These are phyloP conservation scores for Choanephora cucurbitarum DNA, from an alignment of 371 early-diverging fungal species.

Conservation along the genomic window DNA sequence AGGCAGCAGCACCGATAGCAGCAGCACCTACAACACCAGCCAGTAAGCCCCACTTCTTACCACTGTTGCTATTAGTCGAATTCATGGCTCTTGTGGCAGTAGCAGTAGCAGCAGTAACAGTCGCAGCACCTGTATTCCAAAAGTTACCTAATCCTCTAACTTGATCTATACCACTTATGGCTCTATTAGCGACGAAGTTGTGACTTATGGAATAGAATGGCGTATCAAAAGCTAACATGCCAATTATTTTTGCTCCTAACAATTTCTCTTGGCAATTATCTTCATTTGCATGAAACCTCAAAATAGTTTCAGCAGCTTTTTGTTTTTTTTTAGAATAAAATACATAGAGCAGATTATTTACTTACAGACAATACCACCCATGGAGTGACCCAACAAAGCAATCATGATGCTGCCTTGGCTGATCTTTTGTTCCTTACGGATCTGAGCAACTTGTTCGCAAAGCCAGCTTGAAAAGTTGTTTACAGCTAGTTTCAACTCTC, in stretches of 20 bases:
- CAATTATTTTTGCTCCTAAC: slow-evolving; percentile 43
- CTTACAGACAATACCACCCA: slow-evolving; percentile 70
- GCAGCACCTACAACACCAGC: slow-evolving; percentile 58
- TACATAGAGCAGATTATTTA: not conserved
- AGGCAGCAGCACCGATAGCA: slow-evolving; percentile 52
- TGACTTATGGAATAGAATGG: slow-evolving; percentile 62
- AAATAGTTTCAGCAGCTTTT: slow-evolving; percentile 61
- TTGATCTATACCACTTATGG: slow-evolving; percentile 20
- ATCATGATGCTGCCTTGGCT: slow-evolving; percentile 41
- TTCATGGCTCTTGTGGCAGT: slow-evolving; percentile 13
- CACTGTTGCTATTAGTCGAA: not conserved
- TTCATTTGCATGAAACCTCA: slow-evolving; percentile 27
- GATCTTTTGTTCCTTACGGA: slow-evolving; percentile 22
- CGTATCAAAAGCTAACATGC: slow-evolving; percentile 63
- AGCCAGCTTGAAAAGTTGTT: slow-evolving; percentile 51
- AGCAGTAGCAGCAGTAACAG: slow-evolving; percentile 12
- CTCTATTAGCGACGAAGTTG: slow-evolving; percentile 43
- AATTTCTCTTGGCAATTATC: slow-evolving; percentile 18
- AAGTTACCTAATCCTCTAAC: slow-evolving; percentile 21
- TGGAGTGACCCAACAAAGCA: slow-evolving; percentile 56
- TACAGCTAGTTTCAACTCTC: slow-evolving; percentile 46
- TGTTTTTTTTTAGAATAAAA: not conserved
- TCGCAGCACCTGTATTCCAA: slow-evolving; percentile 27
- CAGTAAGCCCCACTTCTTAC: slow-evolving; percentile 46
- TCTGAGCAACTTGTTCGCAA: slow-evolving; percentile 36